Evolutionary conservation across 1,139 yeast genomes (phyloP), one percentile per base, ranked within the genome.

Genomic region (Yamadazyma buinensis): DNA sequence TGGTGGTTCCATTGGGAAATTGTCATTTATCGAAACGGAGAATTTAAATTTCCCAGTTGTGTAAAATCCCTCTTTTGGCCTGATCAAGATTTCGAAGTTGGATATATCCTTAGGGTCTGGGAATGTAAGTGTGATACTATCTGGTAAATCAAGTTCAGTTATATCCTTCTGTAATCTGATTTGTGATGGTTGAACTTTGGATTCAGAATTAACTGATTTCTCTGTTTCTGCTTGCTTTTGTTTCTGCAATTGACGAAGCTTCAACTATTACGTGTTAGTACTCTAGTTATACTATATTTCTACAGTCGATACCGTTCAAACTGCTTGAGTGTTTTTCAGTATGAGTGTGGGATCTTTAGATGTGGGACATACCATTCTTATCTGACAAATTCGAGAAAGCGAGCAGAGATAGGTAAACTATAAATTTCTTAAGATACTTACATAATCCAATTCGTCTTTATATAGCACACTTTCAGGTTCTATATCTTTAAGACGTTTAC

Each of bases 1-100:
- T 7, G 98, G 98, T 14, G 97, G 92, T 33, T 85, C 94, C 41
- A 90, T 92, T 1, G 98, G 98, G 59, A 83, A 92, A 47, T 80
- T 81, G 30, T 75, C 76, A 36, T 77, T 76, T 32, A 88, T 72
- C 27, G 66, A 67, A 33, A 90, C 77, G 21, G 69, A 65, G 57
- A 92, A 92, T 26, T 55, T 55, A 61, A 90, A 88, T 15, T 51
- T 54, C 1, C 97, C 97, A 15, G 72, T 71, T 34, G 62, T 59
- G 56, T 90, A 92, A 55, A 73, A 77, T 11, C 97, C 97, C 49
- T 83, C 88, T 44, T 77, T 84, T 1, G 98, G 97, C 23, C 51
- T 57, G 15, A 90, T 72, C 10, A 54, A 51, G 14, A 92, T 69
- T 30, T 68, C 64, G 47, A 90, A 80, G 41, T 74, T 66, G 74